phyloP scores from a whole-genome alignment of 345 rosid genomes.

The Lepidium sativum region DNA sequence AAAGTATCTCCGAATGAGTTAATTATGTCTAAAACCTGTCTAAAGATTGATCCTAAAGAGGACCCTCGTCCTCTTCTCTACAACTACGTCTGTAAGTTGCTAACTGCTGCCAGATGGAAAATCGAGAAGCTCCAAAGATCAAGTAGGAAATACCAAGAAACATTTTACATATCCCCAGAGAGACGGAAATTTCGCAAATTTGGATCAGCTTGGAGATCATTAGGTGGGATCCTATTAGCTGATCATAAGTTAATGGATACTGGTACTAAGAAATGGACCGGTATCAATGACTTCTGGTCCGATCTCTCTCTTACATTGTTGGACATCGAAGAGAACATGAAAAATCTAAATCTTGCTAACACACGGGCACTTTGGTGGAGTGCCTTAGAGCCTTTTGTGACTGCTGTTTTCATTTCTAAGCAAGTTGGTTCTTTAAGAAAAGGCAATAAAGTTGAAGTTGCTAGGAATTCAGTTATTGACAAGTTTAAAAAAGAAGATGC shows the following conservation, averaged over 20 bases:
- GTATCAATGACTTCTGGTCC: constrained; percentile 55
- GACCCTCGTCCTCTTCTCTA: constrained; percentile 77
- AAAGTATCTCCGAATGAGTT: constrained; percentile 24
- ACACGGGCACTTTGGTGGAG: constrained; percentile 60
- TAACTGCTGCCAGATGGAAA: constrained; percentile 57
- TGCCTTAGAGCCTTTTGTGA: constrained; percentile 83
- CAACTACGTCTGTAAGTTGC: constrained; percentile 38
- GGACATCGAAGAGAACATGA: constrained; percentile 48
- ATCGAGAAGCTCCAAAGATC: constrained; percentile 50
- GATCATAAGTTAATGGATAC: constrained; percentile 37
- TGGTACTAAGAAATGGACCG: constrained; percentile 57
- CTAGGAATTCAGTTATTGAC: constrained; percentile 29
- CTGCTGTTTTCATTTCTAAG: constrained; percentile 58
- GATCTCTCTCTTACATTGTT: constrained; percentile 47
- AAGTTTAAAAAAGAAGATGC: constrained; percentile 27
- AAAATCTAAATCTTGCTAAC: constrained; percentile 30
- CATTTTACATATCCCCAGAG: constrained; percentile 55
- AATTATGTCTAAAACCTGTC: constrained; percentile 24
- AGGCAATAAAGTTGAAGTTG: constrained; percentile 59
- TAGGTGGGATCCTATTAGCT: constrained; percentile 44
- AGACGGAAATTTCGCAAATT: constrained; percentile 67
- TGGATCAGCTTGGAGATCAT: constrained; percentile 65
- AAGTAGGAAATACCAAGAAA: constrained; percentile 51
- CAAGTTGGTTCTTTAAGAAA: constrained; percentile 71
- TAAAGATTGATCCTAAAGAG: constrained; percentile 36